Percentiles rank a stretch among this genome's conserved stretches.
Conservation (phyloP, 2,329 filamentous ascomycete genomes). For the Nothopassalora personata region DNA sequence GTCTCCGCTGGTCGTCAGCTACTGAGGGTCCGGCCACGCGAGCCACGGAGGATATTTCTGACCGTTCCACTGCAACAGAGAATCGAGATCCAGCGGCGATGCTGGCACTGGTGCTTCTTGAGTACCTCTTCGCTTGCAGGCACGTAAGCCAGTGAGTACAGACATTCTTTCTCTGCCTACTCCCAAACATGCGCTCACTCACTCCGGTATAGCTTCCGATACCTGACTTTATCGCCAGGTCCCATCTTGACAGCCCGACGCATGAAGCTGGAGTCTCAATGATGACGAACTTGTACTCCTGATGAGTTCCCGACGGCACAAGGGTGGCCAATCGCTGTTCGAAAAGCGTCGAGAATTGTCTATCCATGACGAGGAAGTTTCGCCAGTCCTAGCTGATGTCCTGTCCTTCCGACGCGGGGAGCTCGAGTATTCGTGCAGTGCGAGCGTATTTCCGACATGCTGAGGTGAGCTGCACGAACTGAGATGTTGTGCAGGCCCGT, state of each 20-base stretch:
- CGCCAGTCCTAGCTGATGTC: too few species aligned
- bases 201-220: neutral
- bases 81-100: neutral
- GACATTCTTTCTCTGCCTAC: neutral
- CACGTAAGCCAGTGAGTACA: neutral
- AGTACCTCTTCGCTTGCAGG: neutral
- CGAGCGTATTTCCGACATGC: too few species aligned
- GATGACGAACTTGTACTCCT: neutral
- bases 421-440: too few species aligned
- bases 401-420: too few species aligned
- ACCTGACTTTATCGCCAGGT: neutral
- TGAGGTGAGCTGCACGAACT: too few species aligned
- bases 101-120: neutral
- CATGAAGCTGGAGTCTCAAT: neutral
- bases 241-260: neutral
- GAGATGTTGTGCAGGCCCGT: too few species aligned
- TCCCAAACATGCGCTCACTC: neutral
- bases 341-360: too few species aligned
- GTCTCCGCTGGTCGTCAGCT: neutral
- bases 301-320: too few species aligned
- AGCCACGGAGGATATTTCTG: neutral
- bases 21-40: neutral
- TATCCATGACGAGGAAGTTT: too few species aligned
- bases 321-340: too few species aligned
- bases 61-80: neutral